A percentile compares a stretch with the other conserved stretches of the same genome.
Conservation (phyloP, 2,329 filamentous ascomycete species). For the Harringtonia aguacate region DNA sequence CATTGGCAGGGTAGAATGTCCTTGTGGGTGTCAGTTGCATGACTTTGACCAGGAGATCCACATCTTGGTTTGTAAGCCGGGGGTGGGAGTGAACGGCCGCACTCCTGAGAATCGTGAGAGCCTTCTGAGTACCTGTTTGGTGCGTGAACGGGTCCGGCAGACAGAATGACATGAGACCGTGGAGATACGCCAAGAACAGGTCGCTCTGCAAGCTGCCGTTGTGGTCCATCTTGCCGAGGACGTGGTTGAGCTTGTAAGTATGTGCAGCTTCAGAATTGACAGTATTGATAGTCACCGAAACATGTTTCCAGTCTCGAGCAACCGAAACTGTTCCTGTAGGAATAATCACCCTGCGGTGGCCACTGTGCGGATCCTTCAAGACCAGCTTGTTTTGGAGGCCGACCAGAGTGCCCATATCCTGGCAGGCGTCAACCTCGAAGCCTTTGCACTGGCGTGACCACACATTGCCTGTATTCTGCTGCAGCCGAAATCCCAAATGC, state of each 20-base stretch:
- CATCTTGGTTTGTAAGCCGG: slow-evolving; percentile 23
- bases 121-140: slow-evolving; percentile 30
- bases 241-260: slow-evolving; percentile 35
- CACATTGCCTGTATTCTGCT: slow-evolving; percentile 13
- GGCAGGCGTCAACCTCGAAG: slow-evolving; percentile 35
- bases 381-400: slow-evolving; percentile 40
- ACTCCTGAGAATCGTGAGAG: slow-evolving; percentile 32
- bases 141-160: slow-evolving; percentile 42
- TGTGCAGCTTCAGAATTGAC: slow-evolving; percentile 18
- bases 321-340: too few relatives aligned
- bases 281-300: too few relatives aligned
- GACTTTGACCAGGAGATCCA: slow-evolving; percentile 1
- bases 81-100: slow-evolving; percentile 37
- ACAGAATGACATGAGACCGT: slow-evolving; percentile 42
- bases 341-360: background rate
- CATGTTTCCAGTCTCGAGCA: too few relatives aligned
- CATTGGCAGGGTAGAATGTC: slow-evolving; percentile 31
- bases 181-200: slow-evolving; percentile 38
- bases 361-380: slow-evolving; percentile 16
- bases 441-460: slow-evolving; percentile 38
- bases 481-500: too few relatives aligned
- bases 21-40: slow-evolving; percentile 11
- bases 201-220: slow-evolving; percentile 40
- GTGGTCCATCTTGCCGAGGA: slow-evolving; percentile 37
- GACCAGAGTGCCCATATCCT: slow-evolving; percentile 34